phyloP scores from a whole-genome alignment of 176 grass and related monocot species.

The Carex scoparia region DNA sequence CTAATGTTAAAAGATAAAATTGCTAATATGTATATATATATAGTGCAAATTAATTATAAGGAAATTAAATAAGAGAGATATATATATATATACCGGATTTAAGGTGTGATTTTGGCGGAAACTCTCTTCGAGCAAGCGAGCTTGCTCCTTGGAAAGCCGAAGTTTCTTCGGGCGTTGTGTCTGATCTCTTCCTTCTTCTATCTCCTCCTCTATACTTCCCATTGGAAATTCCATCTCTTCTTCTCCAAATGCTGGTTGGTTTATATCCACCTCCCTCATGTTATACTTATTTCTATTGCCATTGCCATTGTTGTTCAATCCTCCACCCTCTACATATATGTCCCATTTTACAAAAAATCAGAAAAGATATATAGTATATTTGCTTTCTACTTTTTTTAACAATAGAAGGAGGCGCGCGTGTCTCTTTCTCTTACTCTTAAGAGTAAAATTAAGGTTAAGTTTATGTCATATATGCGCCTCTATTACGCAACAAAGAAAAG shows the following conservation, averaged over 20 bases:
- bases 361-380: too few species aligned
- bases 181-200: slow-evolving; percentile 36
- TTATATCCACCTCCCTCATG: slow-evolving; percentile 90
- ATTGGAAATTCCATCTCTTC: slow-evolving; percentile 79
- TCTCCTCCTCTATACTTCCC: slow-evolving; percentile 74
- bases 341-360: not conserved
- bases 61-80: not conserved
- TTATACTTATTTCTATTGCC: slow-evolving; percentile 11
- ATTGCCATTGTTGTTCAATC: slow-evolving; percentile 15
- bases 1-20: not conserved
- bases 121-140: slow-evolving; percentile 79
- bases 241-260: slow-evolving; percentile 71
- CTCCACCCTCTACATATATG: slow-evolving; percentile 48
- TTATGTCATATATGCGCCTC: slow-evolving; percentile 1
- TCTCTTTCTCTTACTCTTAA: not conserved
- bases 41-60: not conserved
- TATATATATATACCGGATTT: slow-evolving; percentile 45
- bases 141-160: slow-evolving; percentile 87
- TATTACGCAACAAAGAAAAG: slow-evolving; percentile 16
- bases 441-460: slow-evolving; percentile 15
- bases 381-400: too few species aligned
- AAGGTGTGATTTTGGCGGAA: slow-evolving; percentile 88
- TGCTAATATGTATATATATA: not conserved
- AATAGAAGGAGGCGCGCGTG: not conserved
- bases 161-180: slow-evolving; percentile 77